A percentile compares a stretch with the other conserved stretches of the same genome.
These are phyloP conservation scores for Globisporangium mamillatum DNA, from an alignment of 352 stramenopile genomes.

Conservation along the genomic window DNA sequence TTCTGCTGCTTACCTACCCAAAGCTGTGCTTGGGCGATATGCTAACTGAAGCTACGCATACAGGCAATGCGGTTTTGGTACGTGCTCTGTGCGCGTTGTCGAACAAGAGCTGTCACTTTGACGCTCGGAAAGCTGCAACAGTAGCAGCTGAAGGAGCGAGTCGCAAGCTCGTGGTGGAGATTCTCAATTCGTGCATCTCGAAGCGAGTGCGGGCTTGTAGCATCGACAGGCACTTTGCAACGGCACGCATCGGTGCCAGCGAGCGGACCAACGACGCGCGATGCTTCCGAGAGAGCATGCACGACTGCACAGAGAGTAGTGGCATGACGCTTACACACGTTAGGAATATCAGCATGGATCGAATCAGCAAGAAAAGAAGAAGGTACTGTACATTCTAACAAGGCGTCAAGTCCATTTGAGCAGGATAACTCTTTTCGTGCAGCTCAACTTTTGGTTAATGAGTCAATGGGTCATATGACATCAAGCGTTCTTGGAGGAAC, in stretches of 20 bases:
- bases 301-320: too few relatives aligned
- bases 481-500: too few relatives aligned
- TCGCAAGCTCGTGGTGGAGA: neutral
- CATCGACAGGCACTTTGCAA: neutral
- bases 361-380: too few relatives aligned
- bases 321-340: too few relatives aligned
- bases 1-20: neutral
- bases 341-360: too few relatives aligned
- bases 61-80: neutral
- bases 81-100: neutral
- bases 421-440: too few relatives aligned
- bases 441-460: too few relatives aligned
- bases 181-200: neutral
- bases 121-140: neutral
- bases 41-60: neutral
- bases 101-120: neutral
- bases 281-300: neutral
- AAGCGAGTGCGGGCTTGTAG: neutral
- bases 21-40: neutral
- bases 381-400: too few relatives aligned
- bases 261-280: neutral
- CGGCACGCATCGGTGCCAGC: neutral
- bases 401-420: too few relatives aligned
- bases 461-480: too few relatives aligned
- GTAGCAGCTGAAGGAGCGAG: neutral